Evolutionary conservation across 129 eudicot species (phyloP).

Genomic region (Flaveria sonorensis): DNA sequence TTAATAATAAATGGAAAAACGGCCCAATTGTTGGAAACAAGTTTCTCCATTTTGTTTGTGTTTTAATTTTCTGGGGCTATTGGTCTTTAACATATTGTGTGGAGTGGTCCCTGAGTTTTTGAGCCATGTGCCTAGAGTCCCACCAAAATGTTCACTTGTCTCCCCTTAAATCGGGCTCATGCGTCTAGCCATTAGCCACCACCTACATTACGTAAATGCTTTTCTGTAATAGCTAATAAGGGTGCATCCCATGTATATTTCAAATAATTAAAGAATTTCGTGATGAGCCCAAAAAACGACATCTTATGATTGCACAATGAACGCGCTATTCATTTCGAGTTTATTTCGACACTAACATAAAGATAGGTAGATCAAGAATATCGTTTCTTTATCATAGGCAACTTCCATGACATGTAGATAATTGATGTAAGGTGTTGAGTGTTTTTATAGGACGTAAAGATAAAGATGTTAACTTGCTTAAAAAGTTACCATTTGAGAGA

Average conservation of each 20-base stretch:
- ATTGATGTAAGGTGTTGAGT: neutral
- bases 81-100: neutral
- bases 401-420: neutral
- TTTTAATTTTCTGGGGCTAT: neutral
- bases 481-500: neutral
- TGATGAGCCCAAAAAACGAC: no score
- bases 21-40: slow-evolving; percentile 5
- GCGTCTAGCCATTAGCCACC: slow-evolving; percentile 18
- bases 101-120: slow-evolving; percentile 14
- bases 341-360: neutral
- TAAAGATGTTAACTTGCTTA: neutral
- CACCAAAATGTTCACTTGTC: slow-evolving; percentile 29
- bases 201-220: slow-evolving; percentile 17
- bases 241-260: neutral
- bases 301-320: no score
- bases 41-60: neutral
- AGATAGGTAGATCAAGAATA: neutral
- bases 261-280: neutral
- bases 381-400: neutral
- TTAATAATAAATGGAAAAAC: neutral
- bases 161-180: slow-evolving; percentile 21
- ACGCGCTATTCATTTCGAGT: neutral
- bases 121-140: slow-evolving; percentile 37
- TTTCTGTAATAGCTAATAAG: neutral
- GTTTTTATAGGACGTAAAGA: neutral